Conservation (phyloP, 2,329 filamentous ascomycete species). For the Colletotrichum tropicale region DNA sequence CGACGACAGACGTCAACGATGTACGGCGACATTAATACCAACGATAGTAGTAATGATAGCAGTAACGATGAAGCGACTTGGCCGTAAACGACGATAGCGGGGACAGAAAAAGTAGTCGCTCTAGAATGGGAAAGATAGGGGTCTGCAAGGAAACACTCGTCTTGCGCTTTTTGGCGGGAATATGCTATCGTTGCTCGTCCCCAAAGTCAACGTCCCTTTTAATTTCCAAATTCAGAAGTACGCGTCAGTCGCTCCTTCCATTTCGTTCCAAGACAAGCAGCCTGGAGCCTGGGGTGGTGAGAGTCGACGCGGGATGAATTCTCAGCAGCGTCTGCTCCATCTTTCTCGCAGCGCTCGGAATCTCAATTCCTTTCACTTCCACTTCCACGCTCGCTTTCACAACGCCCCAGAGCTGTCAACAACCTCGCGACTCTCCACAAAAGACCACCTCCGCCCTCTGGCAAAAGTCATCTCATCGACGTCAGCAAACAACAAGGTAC, state of each 20-base stretch:
- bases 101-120: too few species aligned
- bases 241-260: accelerated
- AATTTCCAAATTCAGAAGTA: background rate
- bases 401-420: background rate
- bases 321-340: accelerated
- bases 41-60: background rate
- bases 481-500: background rate
- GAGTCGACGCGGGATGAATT: accelerated
- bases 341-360: background rate
- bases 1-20: too few species aligned
- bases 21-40: accelerated
- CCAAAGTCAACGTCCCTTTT: accelerated
- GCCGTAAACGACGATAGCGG: accelerated
- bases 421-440: background rate
- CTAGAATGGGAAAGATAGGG: too few species aligned
- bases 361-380: background rate
- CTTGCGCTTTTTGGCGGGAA: background rate
- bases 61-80: accelerated
- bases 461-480: accelerated
- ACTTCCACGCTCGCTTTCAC: background rate
- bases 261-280: background rate
- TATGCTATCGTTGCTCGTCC: too few species aligned
- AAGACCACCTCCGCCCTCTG: accelerated
- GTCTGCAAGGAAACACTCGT: background rate
- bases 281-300: background rate